Conservation (phyloP, 2,329 filamentous ascomycete genomes). For the Beauveria caledonica region DNA sequence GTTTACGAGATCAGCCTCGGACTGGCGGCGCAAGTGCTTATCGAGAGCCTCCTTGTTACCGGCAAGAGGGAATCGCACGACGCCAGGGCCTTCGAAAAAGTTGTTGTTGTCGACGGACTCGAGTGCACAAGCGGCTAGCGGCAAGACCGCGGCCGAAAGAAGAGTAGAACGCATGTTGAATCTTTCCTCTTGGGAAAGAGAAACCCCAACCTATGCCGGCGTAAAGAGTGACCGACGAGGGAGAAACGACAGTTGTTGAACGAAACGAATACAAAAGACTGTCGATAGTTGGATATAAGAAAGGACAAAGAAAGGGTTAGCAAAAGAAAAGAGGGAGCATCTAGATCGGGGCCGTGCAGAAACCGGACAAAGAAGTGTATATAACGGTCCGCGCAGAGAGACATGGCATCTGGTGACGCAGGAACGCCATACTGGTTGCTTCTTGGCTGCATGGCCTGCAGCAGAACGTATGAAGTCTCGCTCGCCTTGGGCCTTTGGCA, state of each 20-base stretch:
- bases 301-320: background rate
- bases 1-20: slow-evolving; percentile 17
- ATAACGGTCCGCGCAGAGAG: slow-evolving; percentile 2
- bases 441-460: background rate
- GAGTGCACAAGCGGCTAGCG: slow-evolving; percentile 19
- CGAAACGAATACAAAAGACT: slow-evolving; percentile 10
- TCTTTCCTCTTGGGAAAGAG: background rate
- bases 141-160: slow-evolving; percentile 22
- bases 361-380: slow-evolving; percentile 9
- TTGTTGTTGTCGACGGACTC: slow-evolving; percentile 10
- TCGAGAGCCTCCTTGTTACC: slow-evolving; percentile 20
- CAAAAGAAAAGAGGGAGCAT: background rate
- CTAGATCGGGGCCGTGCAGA: background rate
- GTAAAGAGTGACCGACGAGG: slow-evolving; percentile 20
- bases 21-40: slow-evolving; percentile 24
- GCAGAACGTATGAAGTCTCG: background rate
- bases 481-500: background rate
- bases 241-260: slow-evolving; percentile 2
- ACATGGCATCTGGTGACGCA: background rate
- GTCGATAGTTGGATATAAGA: slow-evolving; percentile 11
- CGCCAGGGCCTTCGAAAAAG: slow-evolving; percentile 14
- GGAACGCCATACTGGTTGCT: background rate
- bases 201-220: slow-evolving; percentile 12
- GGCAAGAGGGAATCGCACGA: slow-evolving; percentile 24
- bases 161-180: slow-evolving; percentile 24